A percentile compares a stretch with the other conserved stretches of the same genome.
Evolutionary conservation across 805 yeast species (phyloP).

Genomic region (Metschnikowia lachancei): DNA sequence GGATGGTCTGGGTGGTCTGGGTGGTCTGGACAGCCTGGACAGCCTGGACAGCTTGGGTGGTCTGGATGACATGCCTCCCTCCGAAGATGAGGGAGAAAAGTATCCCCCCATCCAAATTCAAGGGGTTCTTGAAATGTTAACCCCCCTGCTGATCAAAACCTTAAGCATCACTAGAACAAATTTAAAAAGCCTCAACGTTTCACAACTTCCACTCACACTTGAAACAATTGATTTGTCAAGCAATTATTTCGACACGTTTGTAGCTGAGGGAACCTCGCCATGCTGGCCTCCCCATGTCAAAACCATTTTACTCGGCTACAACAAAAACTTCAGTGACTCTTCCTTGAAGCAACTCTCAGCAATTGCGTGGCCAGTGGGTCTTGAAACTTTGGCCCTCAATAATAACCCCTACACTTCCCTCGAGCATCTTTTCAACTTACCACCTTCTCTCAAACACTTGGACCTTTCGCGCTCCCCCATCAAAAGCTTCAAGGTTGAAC

Average conservation of each 20-base stretch:
- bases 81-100: too few species aligned
- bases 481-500: conserved; percentile 14
- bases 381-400: conserved; percentile 25
- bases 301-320: conserved; percentile 25
- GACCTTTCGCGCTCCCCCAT: conserved; percentile 28
- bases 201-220: conserved; percentile 28
- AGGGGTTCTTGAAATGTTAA: conserved; percentile 7
- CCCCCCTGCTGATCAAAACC: conserved; percentile 25
- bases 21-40: too few species aligned
- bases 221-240: conserved; percentile 31
- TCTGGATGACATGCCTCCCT: too few species aligned
- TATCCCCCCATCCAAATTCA: conserved; percentile 21
- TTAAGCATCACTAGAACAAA: conserved; percentile 36
- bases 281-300: conserved; percentile 28
- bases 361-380: conserved; percentile 25
- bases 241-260: conserved; percentile 21
- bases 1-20: too few species aligned
- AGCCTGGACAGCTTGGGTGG: too few species aligned
- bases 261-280: conserved; percentile 3
- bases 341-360: conserved; percentile 18
- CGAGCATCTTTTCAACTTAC: conserved; percentile 19
- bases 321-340: conserved; percentile 21
- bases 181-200: conserved; percentile 22
- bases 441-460: conserved; percentile 23
- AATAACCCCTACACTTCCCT: conserved; percentile 24